phyloP scores from a whole-genome alignment of 306 rosid species.

The Gleditsia sinensis region DNA sequence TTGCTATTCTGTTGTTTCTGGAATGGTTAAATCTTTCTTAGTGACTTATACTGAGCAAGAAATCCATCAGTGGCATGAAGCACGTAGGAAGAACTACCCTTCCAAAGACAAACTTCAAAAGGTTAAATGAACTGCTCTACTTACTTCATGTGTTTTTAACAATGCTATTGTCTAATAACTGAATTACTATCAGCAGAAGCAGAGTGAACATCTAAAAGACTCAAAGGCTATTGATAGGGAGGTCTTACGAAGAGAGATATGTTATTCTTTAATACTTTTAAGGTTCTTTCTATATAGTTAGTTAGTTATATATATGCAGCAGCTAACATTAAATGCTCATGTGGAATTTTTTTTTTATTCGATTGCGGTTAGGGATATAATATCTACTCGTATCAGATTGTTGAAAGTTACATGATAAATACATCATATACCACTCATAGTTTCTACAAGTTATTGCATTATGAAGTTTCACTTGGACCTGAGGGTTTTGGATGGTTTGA shows the following conservation, averaged over 20 bases:
- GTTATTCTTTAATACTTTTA: not conserved
- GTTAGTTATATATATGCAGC: too few relatives aligned
- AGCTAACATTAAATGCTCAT: not conserved
- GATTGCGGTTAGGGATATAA: too few relatives aligned
- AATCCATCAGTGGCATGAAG: slow-evolving; percentile 80
- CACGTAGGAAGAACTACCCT: slow-evolving; percentile 75
- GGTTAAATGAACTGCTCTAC: slow-evolving; percentile 47
- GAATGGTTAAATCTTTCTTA: slow-evolving; percentile 46
- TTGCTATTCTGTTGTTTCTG: slow-evolving; percentile 11
- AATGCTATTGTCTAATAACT: slow-evolving; percentile 38
- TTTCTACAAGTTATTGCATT: not conserved
- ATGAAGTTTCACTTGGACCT: not conserved
- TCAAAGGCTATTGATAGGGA: slow-evolving; percentile 49
- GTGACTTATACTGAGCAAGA: slow-evolving; percentile 65
- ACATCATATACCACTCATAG: not conserved
- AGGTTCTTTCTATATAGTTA: not conserved
- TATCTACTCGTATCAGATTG: not conserved
- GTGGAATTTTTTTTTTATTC: not conserved
- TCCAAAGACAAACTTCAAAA: slow-evolving; percentile 49
- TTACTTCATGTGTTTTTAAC: slow-evolving; percentile 20
- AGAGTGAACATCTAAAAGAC: slow-evolving; percentile 20
- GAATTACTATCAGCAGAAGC: slow-evolving; percentile 52
- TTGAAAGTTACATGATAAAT: not conserved
- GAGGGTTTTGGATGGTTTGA: not conserved
- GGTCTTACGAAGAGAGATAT: slow-evolving; percentile 64